A percentile compares a stretch with the other conserved stretches of the same genome.
These are phyloP conservation scores for Fusarium marasasianum DNA, from an alignment of 2,329 filamentous ascomycete species.

Conservation along the genomic window DNA sequence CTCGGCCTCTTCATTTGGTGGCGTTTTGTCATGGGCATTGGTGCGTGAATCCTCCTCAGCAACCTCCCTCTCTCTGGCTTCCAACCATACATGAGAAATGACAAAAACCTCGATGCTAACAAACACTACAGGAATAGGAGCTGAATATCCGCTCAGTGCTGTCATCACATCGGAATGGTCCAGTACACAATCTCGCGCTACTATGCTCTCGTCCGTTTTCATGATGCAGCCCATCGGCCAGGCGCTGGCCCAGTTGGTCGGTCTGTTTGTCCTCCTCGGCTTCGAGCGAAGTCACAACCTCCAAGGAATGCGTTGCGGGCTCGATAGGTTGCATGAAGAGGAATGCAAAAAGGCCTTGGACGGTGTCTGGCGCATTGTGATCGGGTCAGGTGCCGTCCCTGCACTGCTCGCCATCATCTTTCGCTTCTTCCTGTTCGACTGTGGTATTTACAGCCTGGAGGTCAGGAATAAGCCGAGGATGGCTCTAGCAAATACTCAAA, in stretches of 20 bases:
- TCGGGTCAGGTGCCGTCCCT: constrained; percentile 71
- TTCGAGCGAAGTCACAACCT: constrained; percentile 54
- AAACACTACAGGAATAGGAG: constrained; percentile 63
- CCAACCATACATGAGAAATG: neutral
- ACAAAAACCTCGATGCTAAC: constrained; percentile 11
- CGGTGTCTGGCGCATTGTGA: constrained; percentile 73
- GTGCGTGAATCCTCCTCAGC: constrained; percentile 42
- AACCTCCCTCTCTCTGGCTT: neutral
- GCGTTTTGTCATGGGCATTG: constrained; percentile 65
- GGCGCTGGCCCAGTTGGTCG: constrained; percentile 70
- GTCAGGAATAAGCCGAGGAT: constrained; percentile 69
- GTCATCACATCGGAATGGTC: constrained; percentile 75
- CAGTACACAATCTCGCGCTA: constrained; percentile 70
- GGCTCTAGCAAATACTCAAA: constrained; percentile 67
- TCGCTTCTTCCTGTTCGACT: constrained; percentile 73
- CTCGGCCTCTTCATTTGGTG: constrained; percentile 62
- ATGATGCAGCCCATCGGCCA: constrained; percentile 76
- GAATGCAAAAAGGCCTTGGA: constrained; percentile 62
- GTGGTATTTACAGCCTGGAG: constrained; percentile 71
- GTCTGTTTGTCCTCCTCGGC: constrained; percentile 61
- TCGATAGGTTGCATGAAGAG: constrained; percentile 55
- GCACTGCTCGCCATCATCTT: constrained; percentile 72
- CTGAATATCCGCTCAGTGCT: constrained; percentile 73
- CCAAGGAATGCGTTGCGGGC: constrained; percentile 58
- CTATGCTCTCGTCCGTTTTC: constrained; percentile 74